Evolutionary conservation across 1,139 yeast species (phyloP), one percentile per base, ranked within the genome.

Genomic region (Protomyces lactucae-debilis): DNA sequence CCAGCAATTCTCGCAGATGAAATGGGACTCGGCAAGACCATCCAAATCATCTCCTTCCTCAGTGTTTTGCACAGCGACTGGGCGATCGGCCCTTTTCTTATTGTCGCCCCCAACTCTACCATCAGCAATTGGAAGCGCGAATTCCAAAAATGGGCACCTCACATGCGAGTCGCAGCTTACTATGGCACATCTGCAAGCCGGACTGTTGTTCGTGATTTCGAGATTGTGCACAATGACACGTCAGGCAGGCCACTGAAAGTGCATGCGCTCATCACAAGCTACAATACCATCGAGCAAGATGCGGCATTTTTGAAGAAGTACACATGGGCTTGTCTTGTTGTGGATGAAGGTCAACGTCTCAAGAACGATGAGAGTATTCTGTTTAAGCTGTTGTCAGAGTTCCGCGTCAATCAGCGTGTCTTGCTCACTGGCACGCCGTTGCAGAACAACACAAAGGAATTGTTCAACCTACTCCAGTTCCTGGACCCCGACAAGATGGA

Each of bases 21-120:
- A 76, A 93, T 93, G 99, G 99, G 99, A 1, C 81, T 93, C 66
- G 99, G 99, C 67, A 93, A 93, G 74, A 93, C 99, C 0, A 79
- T 93, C 67, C 99, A 93, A 75, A 90, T 97, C 0, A 90, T 93
- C 67, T 85, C 98, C 4, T 70, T 70, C 57, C 52, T 64, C 9
- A 64, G 69, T 39, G 67, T 67, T 2, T 35, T 69, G 35, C 61
- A 56, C 46, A 65, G 67, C 36, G 64, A 57, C 35, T 68, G 68
- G 60, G 65, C 59, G 3, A 52, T 65, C 28, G 68, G 69, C 57
- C 91, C 90, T 25, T 87, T 86, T 71, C 79, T 88, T 71, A 90
- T 88, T 21, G 85, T 88, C 74, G 96, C 88, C 43, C 96, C 95
- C 0, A 80, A 88, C 67, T 87, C 95, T 0, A 88, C 95, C 0